These are phyloP conservation scores for Ogataea chonburiensis DNA, from an alignment of 805 yeast species.

Conservation along the genomic window DNA sequence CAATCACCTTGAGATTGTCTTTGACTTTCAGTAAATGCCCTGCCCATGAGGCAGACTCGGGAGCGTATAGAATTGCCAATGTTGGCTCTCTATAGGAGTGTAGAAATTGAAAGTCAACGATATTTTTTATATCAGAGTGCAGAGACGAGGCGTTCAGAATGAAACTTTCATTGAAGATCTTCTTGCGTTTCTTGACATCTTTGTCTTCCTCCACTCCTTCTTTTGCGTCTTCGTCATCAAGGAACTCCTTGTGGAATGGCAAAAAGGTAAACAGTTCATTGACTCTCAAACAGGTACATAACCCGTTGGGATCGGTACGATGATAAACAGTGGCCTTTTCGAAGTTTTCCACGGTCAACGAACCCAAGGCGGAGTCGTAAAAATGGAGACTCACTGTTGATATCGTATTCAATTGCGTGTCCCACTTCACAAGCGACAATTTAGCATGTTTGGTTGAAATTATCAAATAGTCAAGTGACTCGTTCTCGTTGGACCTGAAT, in stretches of 20 bases:
- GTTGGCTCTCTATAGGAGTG: conserved; percentile 82
- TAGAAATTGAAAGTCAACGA: conserved; percentile 71
- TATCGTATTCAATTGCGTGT: conserved; percentile 49
- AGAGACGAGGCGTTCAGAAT: conserved; percentile 57
- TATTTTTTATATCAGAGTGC: conserved; percentile 54
- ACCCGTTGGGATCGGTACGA: conserved; percentile 59
- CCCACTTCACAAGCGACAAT: conserved; percentile 73
- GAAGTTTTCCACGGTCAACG: conserved; percentile 43
- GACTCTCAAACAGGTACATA: conserved; percentile 57
- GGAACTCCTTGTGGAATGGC: conserved; percentile 53
- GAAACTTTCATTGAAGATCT: conserved; percentile 52
- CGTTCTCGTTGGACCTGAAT: conserved; percentile 48
- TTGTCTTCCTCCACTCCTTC: conserved; percentile 31
- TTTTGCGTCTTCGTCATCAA: conserved; percentile 38
- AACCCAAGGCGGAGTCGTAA: conserved; percentile 69
- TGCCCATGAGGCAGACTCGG: conserved; percentile 61
- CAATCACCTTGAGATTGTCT: conserved; percentile 62
- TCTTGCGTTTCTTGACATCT: conserved; percentile 16
- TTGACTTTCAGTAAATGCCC: conserved; percentile 61
- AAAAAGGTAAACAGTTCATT: conserved; percentile 70
- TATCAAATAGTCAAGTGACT: conserved; percentile 53
- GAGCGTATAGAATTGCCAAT: conserved; percentile 34
- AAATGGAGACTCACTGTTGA: conserved; percentile 79
- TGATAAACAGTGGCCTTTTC: conserved; percentile 42
- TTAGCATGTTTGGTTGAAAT: conserved; percentile 75